Evolutionary conservation across 768 basidiomycete genomes (phyloP).

Genomic region (Hygrophorus pudorinus): DNA sequence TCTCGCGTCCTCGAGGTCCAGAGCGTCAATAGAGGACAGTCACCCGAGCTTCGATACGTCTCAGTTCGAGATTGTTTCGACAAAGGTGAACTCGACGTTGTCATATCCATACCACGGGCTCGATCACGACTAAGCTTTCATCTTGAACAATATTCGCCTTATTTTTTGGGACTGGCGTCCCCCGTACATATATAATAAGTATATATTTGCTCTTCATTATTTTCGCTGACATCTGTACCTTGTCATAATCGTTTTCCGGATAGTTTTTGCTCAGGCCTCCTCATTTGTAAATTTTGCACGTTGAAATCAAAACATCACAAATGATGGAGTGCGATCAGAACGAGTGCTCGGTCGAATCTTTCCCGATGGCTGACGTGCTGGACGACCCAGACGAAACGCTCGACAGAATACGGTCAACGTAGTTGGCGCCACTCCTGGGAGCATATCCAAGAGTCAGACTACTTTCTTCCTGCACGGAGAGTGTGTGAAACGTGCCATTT

Average conservation of each 20-base stretch:
- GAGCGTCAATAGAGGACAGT: slow-evolving; percentile 30
- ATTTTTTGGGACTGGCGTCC: not conserved
- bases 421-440: slow-evolving; percentile 80
- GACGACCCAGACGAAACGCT: slow-evolving; percentile 84
- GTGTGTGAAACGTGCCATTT: slow-evolving; percentile 55
- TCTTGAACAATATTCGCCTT: not conserved
- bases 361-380: slow-evolving; percentile 73
- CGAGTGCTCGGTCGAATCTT: slow-evolving; percentile 82
- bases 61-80: slow-evolving; percentile 58
- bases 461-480: not conserved
- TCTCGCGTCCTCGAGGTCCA: slow-evolving; percentile 29
- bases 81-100: slow-evolving; percentile 34
- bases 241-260: too few species aligned
- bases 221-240: too few species aligned
- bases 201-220: too few species aligned
- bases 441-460: not conserved
- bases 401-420: slow-evolving; percentile 78
- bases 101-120: slow-evolving; percentile 41
- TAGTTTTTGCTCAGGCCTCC: too few species aligned
- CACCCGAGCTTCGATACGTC: slow-evolving; percentile 51
- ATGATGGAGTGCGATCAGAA: slow-evolving; percentile 44
- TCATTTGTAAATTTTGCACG: not conserved
- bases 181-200: not conserved
- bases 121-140: not conserved
- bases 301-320: not conserved